Conservation (phyloP, 1,284 basidiomycete species). For the Trametes pubescens region DNA sequence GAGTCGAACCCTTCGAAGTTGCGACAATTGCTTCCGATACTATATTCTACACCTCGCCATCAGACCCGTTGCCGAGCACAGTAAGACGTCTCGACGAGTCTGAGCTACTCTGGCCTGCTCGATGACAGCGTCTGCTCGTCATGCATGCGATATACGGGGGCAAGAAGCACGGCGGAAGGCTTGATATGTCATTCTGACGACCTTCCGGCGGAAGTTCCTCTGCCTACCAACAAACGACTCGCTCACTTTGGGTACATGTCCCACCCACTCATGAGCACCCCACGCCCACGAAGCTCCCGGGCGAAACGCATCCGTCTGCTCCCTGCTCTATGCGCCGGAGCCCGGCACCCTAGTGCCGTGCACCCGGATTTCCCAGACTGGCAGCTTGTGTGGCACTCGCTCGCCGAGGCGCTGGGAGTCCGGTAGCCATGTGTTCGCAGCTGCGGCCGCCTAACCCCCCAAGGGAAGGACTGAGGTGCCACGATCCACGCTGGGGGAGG, state of each 20-base stretch:
- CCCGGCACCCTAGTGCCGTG: no score
- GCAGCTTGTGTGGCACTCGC: neutral
- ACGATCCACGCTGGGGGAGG: no score
- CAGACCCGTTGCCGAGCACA: neutral
- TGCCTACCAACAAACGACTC: neutral
- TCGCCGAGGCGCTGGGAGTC: constrained; percentile 17
- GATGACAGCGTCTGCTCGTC: neutral
- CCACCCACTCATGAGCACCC: neutral
- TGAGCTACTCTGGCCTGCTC: neutral
- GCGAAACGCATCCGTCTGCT: neutral
- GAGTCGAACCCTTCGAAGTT: neutral
- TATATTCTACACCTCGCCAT: neutral
- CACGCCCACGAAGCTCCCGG: no score
- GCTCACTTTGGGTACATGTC: neutral
- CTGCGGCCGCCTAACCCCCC: neutral
- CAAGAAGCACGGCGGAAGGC: neutral
- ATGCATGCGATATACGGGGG: neutral
- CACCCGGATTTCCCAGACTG: no score
- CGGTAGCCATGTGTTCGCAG: constrained; percentile 29
- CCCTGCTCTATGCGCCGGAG: neutral
- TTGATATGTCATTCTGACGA: neutral
- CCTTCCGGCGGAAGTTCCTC: neutral
- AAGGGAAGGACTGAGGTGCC: neutral
- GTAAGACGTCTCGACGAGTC: neutral
- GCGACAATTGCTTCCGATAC: neutral